Conservation (phyloP, 2,329 filamentous ascomycete species). For the Colletotrichum horii region DNA sequence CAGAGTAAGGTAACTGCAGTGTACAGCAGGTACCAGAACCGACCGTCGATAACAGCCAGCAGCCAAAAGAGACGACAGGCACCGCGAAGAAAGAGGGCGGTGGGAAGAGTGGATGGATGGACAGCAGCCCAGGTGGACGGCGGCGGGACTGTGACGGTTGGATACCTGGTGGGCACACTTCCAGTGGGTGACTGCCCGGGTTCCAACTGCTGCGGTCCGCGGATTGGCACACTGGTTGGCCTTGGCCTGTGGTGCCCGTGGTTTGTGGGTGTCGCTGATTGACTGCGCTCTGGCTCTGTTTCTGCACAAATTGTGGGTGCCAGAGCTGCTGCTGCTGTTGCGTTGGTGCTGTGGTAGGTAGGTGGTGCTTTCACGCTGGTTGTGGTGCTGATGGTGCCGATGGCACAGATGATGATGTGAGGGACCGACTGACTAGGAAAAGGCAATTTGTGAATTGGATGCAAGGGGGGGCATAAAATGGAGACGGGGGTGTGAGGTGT, state of each 20-base stretch:
- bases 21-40: background rate
- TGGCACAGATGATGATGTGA: constrained; percentile 12
- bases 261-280: background rate
- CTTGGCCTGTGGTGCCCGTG: background rate
- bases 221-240: background rate
- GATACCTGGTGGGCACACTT: background rate
- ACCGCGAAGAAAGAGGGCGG: background rate
- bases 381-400: background rate
- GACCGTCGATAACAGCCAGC: background rate
- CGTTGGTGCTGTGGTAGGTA: background rate
- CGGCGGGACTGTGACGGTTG: background rate
- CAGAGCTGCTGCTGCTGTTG: background rate
- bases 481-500: constrained; percentile 2
- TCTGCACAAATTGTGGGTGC: background rate
- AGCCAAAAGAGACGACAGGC: background rate
- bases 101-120: background rate
- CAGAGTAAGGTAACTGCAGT: background rate
- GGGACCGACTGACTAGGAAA: constrained; percentile 19
- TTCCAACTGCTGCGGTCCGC: background rate
- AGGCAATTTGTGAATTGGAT: constrained; percentile 20
- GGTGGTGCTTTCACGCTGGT: background rate
- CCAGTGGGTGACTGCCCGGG: background rate
- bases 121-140: background rate
- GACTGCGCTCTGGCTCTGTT: background rate
- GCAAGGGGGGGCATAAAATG: constrained; percentile 15